Conservation (phyloP, 2,329 filamentous ascomycete genomes). For the Cryphonectria japonica region DNA sequence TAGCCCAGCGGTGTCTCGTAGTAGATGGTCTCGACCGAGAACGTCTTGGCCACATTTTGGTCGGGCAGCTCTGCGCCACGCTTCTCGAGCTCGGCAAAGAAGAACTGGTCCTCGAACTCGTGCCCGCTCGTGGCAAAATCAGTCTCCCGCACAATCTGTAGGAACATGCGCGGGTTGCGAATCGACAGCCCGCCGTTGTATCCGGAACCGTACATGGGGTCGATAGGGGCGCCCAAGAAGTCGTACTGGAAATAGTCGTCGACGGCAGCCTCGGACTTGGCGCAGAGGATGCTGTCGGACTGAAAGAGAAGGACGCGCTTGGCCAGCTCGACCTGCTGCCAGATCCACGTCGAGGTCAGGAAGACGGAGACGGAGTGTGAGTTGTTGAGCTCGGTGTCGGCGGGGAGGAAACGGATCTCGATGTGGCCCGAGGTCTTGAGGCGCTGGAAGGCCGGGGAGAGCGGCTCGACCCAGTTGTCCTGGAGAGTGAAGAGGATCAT, state of each 20-base stretch:
- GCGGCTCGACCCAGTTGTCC: slow-evolving; percentile 32
- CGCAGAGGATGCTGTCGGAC: slow-evolving; percentile 40
- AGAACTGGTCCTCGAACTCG: slow-evolving; percentile 40
- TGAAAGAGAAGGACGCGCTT: slow-evolving; percentile 40
- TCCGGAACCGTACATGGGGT: slow-evolving; percentile 30
- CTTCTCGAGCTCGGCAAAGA: slow-evolving; percentile 36
- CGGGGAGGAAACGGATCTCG: slow-evolving; percentile 42
- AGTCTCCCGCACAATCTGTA: slow-evolving; percentile 31
- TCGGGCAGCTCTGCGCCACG: slow-evolving; percentile 35
- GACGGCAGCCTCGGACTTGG: slow-evolving; percentile 32
- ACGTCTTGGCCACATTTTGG: slow-evolving; percentile 34
- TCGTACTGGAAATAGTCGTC: slow-evolving; percentile 41
- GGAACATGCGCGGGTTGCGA: slow-evolving; percentile 36
- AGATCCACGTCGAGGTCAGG: slow-evolving; percentile 39
- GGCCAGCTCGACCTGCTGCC: slow-evolving; percentile 38
- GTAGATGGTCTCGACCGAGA: slow-evolving; percentile 39
- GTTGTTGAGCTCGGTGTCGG: slow-evolving; percentile 37
- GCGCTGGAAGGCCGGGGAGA: slow-evolving; percentile 40
- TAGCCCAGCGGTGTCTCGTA: slow-evolving; percentile 37
- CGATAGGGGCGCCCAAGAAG: slow-evolving; percentile 40
- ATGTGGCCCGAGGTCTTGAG: slow-evolving; percentile 38
- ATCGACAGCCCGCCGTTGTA: slow-evolving; percentile 41
- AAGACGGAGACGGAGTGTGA: slow-evolving; percentile 39
- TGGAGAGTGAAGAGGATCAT: slow-evolving; percentile 45
- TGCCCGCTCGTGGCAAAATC: slow-evolving; percentile 32